Evolutionary conservation across 139 green algal species (phyloP), one percentile per base, ranked within the genome.

Genomic region (Chlorokybus atmophyticus): DNA sequence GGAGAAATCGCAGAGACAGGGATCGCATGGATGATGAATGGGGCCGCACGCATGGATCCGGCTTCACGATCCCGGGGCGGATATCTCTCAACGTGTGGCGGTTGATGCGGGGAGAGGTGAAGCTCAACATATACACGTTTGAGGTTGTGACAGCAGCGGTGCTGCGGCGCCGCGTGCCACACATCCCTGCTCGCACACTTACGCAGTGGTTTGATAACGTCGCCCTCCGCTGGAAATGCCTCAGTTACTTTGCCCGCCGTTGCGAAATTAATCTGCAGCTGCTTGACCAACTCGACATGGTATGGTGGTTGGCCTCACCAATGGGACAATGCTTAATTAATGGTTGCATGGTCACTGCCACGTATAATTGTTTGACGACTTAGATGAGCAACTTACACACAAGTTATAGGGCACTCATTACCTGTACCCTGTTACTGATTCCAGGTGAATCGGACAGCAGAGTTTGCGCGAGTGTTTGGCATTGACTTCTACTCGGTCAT

Each of bases 61-160:
- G 82, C 29, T 55, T 81, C 17, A 58, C 74, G 47, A 30, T 71
- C n/a, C 27, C 30, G 5, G 91, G 91, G 4, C 80, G 91, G 35
- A 77, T 95, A n/a, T 55, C 95, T 31, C 75, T 98, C 60, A 97
- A 95, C 70, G 60, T 92, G 31, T 98, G 91, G 89, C 71, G 87
- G 5, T 50, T 87, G 26, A 76, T 92, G 69, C 59, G 67, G 14
- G 42, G 23, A 4, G 81, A 85, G 62, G 40, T 92, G 55, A 82
- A 77, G 76, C 79, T 95, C 14, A 64, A 44, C 21, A 78, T 72
- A 42, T 94, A 94, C 79, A 86, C 58, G 38, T 72, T 87, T 23
- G 79, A 95, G 71, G 62, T 48, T 4, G 88, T 81, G 54, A 79
- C 62, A 17, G 79, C 83, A 0, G 84, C 82, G 1, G 78, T 96